Evolutionary conservation across 2,329 filamentous ascomycete species (phyloP).

Genomic region (Tolypocladium album): DNA sequence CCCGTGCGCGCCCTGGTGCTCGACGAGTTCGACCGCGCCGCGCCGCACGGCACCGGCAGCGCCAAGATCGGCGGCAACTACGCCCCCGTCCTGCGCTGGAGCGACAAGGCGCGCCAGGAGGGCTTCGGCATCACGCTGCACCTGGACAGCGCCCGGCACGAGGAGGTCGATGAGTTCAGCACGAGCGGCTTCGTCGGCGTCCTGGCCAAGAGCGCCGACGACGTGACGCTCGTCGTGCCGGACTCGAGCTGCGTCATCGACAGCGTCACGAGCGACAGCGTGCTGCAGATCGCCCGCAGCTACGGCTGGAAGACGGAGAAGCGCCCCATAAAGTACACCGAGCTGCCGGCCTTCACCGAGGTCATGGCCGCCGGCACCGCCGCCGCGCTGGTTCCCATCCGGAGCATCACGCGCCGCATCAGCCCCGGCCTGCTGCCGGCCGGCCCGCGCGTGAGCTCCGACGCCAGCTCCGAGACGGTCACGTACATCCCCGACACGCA

Average conservation of each 20-base stretch:
- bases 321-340: slow-evolving; percentile 53
- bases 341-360: slow-evolving; percentile 49
- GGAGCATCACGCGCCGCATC: slow-evolving; percentile 68
- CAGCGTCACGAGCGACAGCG: slow-evolving; percentile 71
- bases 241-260: slow-evolving; percentile 82
- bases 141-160: slow-evolving; percentile 73
- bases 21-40: slow-evolving; percentile 86
- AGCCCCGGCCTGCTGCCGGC: slow-evolving; percentile 12
- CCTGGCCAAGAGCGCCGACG: slow-evolving; percentile 34
- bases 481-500: slow-evolving; percentile 43
- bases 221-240: slow-evolving; percentile 70
- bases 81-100: slow-evolving; percentile 80
- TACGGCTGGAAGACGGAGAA: slow-evolving; percentile 81
- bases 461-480: slow-evolving; percentile 33
- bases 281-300: slow-evolving; percentile 62
- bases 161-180: slow-evolving; percentile 90
- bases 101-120: slow-evolving; percentile 64
- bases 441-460: slow-evolving; percentile 28
- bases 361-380: slow-evolving; percentile 90
- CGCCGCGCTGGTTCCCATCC: slow-evolving; percentile 82
- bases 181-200: slow-evolving; percentile 90
- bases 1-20: slow-evolving; percentile 82
- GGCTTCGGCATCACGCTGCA: slow-evolving; percentile 94
- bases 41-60: slow-evolving; percentile 80
- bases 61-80: slow-evolving; percentile 98